A percentile compares a stretch with the other conserved stretches of the same genome.
These are phyloP conservation scores for Periconia sp. DNA, from an alignment of 2,329 filamentous ascomycete species.

Conservation along the genomic window DNA sequence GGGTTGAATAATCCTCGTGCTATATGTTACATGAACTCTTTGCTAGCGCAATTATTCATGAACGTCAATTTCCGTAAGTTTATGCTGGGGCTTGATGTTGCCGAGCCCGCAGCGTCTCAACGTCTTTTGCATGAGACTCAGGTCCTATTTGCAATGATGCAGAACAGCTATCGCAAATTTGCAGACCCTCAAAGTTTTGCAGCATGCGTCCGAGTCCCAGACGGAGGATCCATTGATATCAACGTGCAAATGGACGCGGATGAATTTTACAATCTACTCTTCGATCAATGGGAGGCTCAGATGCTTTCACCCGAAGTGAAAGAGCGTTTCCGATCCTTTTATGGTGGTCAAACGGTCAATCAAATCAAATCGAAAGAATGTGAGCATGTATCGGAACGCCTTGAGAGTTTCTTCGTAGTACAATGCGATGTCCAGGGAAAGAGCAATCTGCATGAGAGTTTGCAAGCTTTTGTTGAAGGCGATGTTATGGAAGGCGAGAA, in stretches of 20 bases:
- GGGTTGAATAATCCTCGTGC: constrained; percentile 91
- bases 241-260: constrained; percentile 96
- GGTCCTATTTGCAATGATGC: constrained; percentile 80
- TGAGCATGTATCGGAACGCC: constrained; percentile 84
- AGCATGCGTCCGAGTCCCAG: constrained; percentile 76
- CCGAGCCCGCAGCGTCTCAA: constrained; percentile 60
- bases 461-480: constrained; percentile 93
- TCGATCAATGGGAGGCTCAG: constrained; percentile 87
- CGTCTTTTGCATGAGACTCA: constrained; percentile 76
- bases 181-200: constrained; percentile 75
- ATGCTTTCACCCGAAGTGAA: constrained; percentile 69
- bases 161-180: constrained; percentile 73
- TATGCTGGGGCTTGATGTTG: constrained; percentile 63
- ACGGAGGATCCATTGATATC: constrained; percentile 81
- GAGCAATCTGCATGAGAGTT: constrained; percentile 76
- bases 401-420: constrained; percentile 91
- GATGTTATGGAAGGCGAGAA: constrained; percentile 98
- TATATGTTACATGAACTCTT: constrained; percentile 95
- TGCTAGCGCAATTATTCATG: constrained; percentile 95
- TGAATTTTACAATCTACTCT: constrained; percentile 93
- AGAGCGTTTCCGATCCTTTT: constrained; percentile 76
- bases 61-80: constrained; percentile 85
- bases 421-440: constrained; percentile 97
- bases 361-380: constrained; percentile 97
- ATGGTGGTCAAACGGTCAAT: constrained; percentile 87